phyloP scores from a whole-genome alignment of 2,329 filamentous ascomycete species.

The Calonectria ilicicola region DNA sequence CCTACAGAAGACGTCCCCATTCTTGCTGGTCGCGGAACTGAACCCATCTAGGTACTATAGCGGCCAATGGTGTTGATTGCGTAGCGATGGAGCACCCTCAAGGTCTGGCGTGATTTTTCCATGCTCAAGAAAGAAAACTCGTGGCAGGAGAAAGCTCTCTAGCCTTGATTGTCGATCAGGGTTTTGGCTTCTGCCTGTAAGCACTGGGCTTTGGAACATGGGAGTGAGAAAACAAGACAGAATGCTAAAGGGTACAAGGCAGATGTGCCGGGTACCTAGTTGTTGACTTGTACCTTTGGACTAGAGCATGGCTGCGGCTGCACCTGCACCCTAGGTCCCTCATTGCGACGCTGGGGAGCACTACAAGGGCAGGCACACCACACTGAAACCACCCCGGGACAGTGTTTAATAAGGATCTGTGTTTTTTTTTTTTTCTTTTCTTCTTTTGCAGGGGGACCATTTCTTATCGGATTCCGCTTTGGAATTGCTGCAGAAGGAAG shows the following conservation, averaged over 20 bases:
- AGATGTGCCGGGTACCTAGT: not conserved
- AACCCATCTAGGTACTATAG: not conserved
- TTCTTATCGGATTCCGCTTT: too few relatives aligned
- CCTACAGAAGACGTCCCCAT: too few relatives aligned
- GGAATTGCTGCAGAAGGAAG: too few relatives aligned
- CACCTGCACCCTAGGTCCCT: not conserved
- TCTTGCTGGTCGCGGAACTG: too few relatives aligned
- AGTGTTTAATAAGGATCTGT: too few relatives aligned
- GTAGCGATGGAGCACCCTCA: not conserved
- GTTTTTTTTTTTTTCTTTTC: too few relatives aligned
- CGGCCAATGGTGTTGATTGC: not conserved
- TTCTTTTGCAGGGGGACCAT: too few relatives aligned
- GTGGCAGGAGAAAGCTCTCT: not conserved
- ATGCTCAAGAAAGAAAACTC: not conserved
- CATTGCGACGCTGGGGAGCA: not conserved
- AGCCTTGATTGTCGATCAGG: not conserved
- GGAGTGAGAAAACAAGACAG: not conserved
- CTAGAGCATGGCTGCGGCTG: not conserved
- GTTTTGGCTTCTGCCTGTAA: not conserved
- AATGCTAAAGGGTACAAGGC: not conserved
- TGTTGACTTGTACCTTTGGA: not conserved
- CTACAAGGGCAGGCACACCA: not conserved
- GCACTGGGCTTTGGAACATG: not conserved
- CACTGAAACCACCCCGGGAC: not conserved
- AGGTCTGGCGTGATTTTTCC: not conserved